Percentiles rank a stretch among this genome's conserved stretches.
Evolutionary conservation across 176 grass and related monocot species (phyloP).

Genomic region (Musa schizocarpa): DNA sequence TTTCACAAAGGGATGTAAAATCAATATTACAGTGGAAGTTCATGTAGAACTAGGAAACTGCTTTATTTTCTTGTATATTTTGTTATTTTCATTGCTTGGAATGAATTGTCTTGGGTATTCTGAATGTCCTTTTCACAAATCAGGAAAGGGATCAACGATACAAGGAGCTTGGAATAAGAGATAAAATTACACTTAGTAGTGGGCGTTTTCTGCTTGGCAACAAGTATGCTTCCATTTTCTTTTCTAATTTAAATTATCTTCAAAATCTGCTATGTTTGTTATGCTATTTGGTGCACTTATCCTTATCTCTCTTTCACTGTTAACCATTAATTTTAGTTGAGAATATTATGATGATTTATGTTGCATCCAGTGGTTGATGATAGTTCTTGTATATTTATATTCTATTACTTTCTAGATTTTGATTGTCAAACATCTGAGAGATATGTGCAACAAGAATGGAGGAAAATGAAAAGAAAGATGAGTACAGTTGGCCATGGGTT

Average conservation of each 20-base stretch:
- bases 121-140: background rate
- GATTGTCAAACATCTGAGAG: too few relatives aligned
- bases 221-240: constrained; percentile 60
- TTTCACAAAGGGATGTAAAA: too few relatives aligned
- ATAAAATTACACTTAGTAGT: constrained; percentile 99
- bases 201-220: constrained; percentile 99
- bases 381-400: background rate
- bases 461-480: background rate
- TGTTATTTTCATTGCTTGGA: background rate
- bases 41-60: background rate
- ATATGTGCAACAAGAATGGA: too few relatives aligned
- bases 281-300: background rate
- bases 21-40: background rate
- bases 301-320: constrained; percentile 5
- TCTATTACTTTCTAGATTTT: background rate
- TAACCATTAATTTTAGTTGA: too few relatives aligned
- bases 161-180: constrained; percentile 97
- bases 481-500: background rate
- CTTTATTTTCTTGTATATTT: background rate
- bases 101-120: background rate
- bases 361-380: background rate
- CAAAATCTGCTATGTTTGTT: background rate
- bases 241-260: constrained; percentile 7
- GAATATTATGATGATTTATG: background rate
- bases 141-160: constrained; percentile 99